A percentile compares a stretch with the other conserved stretches of the same genome.
phyloP scores from a whole-genome alignment of 176 grass and related monocot genomes.

The Echinochloa phyllopogon region DNA sequence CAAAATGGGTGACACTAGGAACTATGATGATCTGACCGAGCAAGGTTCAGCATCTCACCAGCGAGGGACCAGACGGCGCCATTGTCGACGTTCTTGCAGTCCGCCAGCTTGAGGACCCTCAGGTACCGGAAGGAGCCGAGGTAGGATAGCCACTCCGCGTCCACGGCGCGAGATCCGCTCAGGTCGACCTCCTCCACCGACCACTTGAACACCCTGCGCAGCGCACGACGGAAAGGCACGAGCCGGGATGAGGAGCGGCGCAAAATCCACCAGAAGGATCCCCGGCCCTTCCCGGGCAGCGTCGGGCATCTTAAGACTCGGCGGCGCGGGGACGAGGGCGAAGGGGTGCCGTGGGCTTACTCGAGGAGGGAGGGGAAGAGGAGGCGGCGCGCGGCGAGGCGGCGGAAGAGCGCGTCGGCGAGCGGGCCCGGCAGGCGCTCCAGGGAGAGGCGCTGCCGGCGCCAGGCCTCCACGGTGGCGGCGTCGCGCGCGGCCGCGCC shows the following conservation, averaged over 20 bases:
- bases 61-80: conserved; percentile 68
- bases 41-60: conserved; percentile 44
- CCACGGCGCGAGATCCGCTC: conserved; percentile 51
- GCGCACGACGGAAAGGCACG: background rate
- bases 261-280: background rate
- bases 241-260: background rate
- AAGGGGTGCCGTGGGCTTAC: conserved; percentile 25
- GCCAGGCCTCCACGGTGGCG: conserved; percentile 77
- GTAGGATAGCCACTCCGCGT: conserved; percentile 87
- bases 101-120: conserved; percentile 58
- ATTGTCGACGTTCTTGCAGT: conserved; percentile 72
- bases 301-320: background rate
- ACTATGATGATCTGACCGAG: background rate
- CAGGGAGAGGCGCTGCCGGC: conserved; percentile 78
- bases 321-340: background rate
- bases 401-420: conserved; percentile 75
- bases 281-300: background rate
- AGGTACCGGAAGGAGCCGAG: conserved; percentile 72
- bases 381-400: conserved; percentile 64
- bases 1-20: background rate
- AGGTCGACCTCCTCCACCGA: conserved; percentile 73
- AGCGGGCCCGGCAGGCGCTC: conserved; percentile 72
- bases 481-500: conserved; percentile 54
- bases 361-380: conserved; percentile 87
- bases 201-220: conserved; percentile 71